Evolutionary conservation across 2,329 filamentous ascomycete genomes (phyloP).

Genomic region (Dothideomycetes sp.): DNA sequence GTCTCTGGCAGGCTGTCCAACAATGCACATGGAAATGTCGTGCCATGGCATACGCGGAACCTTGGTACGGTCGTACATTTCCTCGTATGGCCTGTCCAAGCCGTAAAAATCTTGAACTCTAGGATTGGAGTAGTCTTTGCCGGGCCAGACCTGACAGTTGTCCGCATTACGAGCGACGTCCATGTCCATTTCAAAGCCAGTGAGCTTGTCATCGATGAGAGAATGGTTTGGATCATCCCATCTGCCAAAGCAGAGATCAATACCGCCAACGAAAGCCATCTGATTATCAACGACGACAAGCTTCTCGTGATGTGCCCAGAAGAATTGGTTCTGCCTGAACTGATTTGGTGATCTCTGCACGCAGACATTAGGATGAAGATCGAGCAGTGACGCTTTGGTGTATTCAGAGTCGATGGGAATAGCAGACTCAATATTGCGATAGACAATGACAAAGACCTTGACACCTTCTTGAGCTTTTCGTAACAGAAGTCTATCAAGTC

Average conservation of each 20-base stretch:
- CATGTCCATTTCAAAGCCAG: conserved; percentile 71
- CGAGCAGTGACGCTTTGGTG: conserved; percentile 90
- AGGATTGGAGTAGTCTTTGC: conserved; percentile 97
- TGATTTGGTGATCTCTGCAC: conserved; percentile 95
- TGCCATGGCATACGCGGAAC: conserved; percentile 97
- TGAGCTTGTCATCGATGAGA: conserved; percentile 84
- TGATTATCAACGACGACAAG: conserved; percentile 95
- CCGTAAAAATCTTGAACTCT: conserved; percentile 90
- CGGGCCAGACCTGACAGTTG: conserved; percentile 91
- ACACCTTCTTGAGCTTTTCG: conserved; percentile 89
- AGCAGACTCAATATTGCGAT: conserved; percentile 93
- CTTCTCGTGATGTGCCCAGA: conserved; percentile 98
- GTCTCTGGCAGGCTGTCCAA: conserved; percentile 89
- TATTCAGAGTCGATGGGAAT: conserved; percentile 98
- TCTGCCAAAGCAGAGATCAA: conserved; percentile 91
- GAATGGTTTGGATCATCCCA: conserved; percentile 96
- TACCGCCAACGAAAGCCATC: conserved; percentile 86
- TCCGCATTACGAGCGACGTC: conserved; percentile 76
- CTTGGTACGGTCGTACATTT: conserved; percentile 92
- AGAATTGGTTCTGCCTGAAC: conserved; percentile 98
- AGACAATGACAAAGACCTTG: conserved; percentile 96
- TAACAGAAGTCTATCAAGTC: conserved; percentile 84
- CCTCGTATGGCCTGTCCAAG: conserved; percentile 88
- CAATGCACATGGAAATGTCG: conserved; percentile 94
- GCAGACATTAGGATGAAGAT: conserved; percentile 91